phyloP scores from a whole-genome alignment of 495 filamentous ascomycete genomes.

The Tetracladium marchalianum region DNA sequence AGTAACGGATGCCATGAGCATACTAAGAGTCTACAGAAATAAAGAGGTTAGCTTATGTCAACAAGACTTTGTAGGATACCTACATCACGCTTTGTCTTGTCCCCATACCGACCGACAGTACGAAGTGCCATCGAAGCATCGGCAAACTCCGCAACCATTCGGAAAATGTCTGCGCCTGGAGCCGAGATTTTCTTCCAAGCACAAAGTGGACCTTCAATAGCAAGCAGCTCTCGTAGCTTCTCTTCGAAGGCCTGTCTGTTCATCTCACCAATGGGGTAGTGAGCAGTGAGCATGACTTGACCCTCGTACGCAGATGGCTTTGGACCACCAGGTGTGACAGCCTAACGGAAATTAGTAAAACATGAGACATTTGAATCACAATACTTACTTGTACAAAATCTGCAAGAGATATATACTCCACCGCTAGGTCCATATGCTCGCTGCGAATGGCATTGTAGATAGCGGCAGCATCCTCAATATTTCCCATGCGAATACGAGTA shows the following conservation, averaged over 20 bases:
- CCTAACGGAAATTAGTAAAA: conserved; percentile 10
- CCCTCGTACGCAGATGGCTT: conserved; percentile 32
- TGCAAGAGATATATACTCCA: conserved; percentile 35
- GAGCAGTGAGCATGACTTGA: conserved; percentile 37
- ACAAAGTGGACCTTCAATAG: conserved; percentile 43
- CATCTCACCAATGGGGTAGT: conserved; percentile 16
- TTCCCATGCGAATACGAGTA: conserved; percentile 45
- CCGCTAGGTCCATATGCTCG: conserved; percentile 36
- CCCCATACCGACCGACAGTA: conserved; percentile 14
- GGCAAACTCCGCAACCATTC: conserved; percentile 44
- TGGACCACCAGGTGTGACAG: conserved; percentile 6
- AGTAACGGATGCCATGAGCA: neutral
- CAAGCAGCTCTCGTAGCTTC: conserved; percentile 35
- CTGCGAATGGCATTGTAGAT: conserved; percentile 34
- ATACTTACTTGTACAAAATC: conserved; percentile 30
- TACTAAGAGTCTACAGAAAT: neutral
- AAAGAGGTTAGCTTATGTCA: neutral
- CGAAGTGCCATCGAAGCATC: conserved; percentile 31
- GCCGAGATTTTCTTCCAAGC: conserved; percentile 32
- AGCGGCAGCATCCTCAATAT: conserved; percentile 46
- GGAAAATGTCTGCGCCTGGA: conserved; percentile 26
- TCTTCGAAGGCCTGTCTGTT: conserved; percentile 27
- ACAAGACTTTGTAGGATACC: neutral
- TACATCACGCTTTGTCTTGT: neutral
- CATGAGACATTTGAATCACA: neutral